Evolutionary conservation across 805 yeast genomes (phyloP), one percentile per base, ranked within the genome.

Genomic region (Grigorovia transvaalensis): DNA sequence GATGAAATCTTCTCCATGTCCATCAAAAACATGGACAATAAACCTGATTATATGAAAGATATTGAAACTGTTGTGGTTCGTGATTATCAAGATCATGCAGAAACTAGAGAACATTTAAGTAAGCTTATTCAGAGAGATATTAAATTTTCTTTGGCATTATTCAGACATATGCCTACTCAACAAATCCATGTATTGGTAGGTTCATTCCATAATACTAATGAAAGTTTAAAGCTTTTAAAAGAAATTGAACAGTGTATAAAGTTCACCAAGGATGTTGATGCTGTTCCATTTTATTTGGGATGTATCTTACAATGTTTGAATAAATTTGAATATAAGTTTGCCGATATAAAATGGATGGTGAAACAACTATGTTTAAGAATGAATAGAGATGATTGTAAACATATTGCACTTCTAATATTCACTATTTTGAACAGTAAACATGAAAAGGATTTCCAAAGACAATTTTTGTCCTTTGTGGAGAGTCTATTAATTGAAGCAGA

Each of bases 81-180:
- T 44, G 55, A 67, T 4, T 64, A 58, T 40, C 65, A 63, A 33
- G 67, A 63, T 41, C 67, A 65, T 51, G 50, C 52, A 12, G 62
- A 55, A 17, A 57, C 67, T 2, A 55, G 61, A 29, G 48, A 50
- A 2, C 47, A 58, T 52, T 46, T 65, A 40, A 46, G 51, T 6
- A 43, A 44, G 9, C 44, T 53, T 13, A 55, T 65, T 11, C 47
- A 49, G 6, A 19, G 48, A 17, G 56, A 64, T 51, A 43, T 58
- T 17, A 13, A 55, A 2, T 51, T 47, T 40, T 53, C 66, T 7
- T 30, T 65, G 15, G 50, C 57, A 19, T 44, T 62, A 2, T 64
- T 64, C 47, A 63, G 57, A 51, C 29, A 29, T 20, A 51, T 60
- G 18, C 55, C 62, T 8, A 51, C 49, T 8, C 52, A 55, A 29